Evolutionary conservation across 73 alveolate genomes (phyloP).

Genomic region (Symbiodinium natans): DNA sequence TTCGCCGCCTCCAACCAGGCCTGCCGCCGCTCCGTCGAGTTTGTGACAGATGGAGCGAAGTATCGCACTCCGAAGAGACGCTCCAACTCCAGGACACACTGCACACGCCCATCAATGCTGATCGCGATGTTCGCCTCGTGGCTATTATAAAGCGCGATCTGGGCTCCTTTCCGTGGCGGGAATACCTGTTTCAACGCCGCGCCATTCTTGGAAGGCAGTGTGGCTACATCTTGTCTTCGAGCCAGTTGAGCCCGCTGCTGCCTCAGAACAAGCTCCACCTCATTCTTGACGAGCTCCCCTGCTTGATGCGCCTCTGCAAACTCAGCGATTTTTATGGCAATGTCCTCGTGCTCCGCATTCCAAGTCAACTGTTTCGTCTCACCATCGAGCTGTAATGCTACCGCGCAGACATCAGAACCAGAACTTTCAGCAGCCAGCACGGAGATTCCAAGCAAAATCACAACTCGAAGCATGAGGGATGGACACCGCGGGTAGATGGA

Average conservation of each 20-base stretch:
- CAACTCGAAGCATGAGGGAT: no score
- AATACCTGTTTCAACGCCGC: not conserved
- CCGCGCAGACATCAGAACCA: not conserved
- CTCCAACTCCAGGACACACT: conserved; percentile 79
- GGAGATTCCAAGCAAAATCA: not conserved
- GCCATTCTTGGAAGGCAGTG: conserved; percentile 2
- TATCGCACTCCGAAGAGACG: conserved; percentile 51
- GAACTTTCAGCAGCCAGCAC: not conserved
- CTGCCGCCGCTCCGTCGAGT: not conserved
- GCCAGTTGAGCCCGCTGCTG: not conserved
- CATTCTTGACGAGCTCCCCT: not conserved
- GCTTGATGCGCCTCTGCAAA: not conserved
- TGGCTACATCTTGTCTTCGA: not conserved
- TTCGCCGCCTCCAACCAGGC: conserved; percentile 28
- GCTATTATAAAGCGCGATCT: conserved; percentile 14
- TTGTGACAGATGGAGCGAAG: not conserved
- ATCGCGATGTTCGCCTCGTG: conserved; percentile 75
- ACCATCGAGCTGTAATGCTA: not conserved
- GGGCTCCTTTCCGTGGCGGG: not conserved
- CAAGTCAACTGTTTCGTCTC: not conserved
- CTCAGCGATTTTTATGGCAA: not conserved
- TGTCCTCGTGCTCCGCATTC: not conserved
- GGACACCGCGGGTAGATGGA: no score
- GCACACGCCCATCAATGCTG: conserved; percentile 80
- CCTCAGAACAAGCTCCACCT: not conserved